Conservation (phyloP, 2,329 filamentous ascomycete genomes). For the Nannizziopsis arthrosporioides region DNA sequence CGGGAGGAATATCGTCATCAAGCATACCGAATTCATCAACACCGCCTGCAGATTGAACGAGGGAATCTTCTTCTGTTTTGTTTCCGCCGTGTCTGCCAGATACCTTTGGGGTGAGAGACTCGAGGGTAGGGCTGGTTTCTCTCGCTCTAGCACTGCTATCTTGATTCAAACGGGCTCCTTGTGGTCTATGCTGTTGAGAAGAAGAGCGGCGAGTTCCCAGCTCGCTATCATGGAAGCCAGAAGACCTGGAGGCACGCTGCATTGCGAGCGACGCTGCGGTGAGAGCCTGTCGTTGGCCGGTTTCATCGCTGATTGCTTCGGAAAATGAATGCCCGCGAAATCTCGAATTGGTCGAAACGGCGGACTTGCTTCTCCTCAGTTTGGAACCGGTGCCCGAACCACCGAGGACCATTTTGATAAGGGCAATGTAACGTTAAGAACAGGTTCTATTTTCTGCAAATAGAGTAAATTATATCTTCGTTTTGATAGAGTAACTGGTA, state of each 20-base stretch:
- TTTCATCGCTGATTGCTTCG: constrained; percentile 23
- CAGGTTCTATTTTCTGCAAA: background rate
- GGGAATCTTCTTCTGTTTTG: background rate
- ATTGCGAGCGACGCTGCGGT: constrained; percentile 36
- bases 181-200: constrained; percentile 1
- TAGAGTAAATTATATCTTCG: background rate
- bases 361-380: constrained; percentile 30
- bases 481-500: background rate
- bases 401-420: constrained; percentile 20
- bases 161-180: constrained; percentile 9
- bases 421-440: background rate
- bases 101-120: constrained; percentile 14
- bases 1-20: constrained; percentile 21
- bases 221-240: constrained; percentile 1
- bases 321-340: constrained; percentile 17
- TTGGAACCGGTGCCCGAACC: constrained; percentile 23
- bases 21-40: constrained; percentile 10
- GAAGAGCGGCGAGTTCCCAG: background rate
- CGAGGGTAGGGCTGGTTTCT: background rate
- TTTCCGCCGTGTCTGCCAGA: constrained; percentile 11
- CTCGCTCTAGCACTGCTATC: background rate
- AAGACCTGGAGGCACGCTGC: constrained; percentile 24
- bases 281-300: constrained; percentile 27
- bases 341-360: constrained; percentile 27
- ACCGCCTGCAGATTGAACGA: background rate